Base-by-base conservation (phyloP, 1,284 basidiomycete species). In the Leucoagaricus sp. region DNA sequence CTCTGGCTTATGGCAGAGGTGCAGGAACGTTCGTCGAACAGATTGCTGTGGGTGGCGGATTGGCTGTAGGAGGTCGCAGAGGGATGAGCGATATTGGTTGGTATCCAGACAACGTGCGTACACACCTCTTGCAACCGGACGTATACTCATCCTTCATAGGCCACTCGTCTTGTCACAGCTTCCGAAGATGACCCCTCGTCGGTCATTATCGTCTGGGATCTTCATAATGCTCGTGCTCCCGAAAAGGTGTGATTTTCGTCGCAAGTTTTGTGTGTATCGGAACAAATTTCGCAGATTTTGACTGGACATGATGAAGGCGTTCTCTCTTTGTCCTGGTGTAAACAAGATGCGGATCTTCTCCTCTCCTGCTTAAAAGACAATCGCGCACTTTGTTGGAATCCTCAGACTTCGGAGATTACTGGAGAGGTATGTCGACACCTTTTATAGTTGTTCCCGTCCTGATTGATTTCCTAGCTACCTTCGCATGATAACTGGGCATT, bases 11-110 rank as follows among this genome's bases (percentile, higher is more conserved):
- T n/a, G n/a, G n/a, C n/a, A n/a, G n/a, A n/a, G n/a, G n/a, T n/a
- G n/a, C n/a, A n/a, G n/a, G n/a, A n/a, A n/a, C n/a, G n/a, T n/a
- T n/a, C n/a, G n/a, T n/a, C n/a, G n/a, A n/a, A n/a, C n/a, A n/a
- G n/a, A n/a, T n/a, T n/a, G n/a, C n/a, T n/a, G n/a, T n/a, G n/a
- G n/a, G n/a, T n/a, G n/a, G n/a, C n/a, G n/a, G n/a, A n/a, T n/a
- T n/a, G n/a, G 87, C 86, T 21, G 83, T 88, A 33, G 91, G 93
- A 34, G 89, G 91, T 12, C 78, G 92, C 56, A 81, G 93, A 51
- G 94, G 94, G 12, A 96, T 98, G 91, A 98, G 95, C 69, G 93
- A 94, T 67, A 94, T 99, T 58, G 92, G 92, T 58, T 99, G 96
- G 96, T 96, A 98, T 73, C 96, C 96, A 0, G 94, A 96, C 63